Conservation (phyloP, 805 yeast genomes). For the Wickerhamomyces silvicola region DNA sequence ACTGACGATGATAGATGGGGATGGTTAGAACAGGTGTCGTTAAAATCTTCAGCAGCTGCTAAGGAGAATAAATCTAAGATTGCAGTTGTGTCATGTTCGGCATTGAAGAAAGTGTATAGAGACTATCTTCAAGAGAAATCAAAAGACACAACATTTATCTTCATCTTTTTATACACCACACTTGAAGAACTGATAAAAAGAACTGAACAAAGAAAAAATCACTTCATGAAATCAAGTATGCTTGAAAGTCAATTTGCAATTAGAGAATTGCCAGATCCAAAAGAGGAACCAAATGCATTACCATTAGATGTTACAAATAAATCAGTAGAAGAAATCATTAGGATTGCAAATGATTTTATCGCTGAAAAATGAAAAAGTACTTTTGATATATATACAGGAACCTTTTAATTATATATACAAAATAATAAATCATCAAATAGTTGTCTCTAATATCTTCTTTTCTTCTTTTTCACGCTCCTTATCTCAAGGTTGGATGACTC, state of each 20-base stretch:
- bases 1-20: constrained; percentile 90
- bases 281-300: constrained; percentile 25
- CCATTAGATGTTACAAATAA: constrained; percentile 26
- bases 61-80: constrained; percentile 22
- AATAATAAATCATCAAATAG: neutral
- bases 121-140: constrained; percentile 40
- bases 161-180: constrained; percentile 63
- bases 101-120: constrained; percentile 71
- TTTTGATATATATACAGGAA: neutral
- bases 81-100: constrained; percentile 73
- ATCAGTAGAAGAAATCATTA: constrained; percentile 10
- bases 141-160: constrained; percentile 38
- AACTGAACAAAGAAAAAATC: constrained; percentile 59
- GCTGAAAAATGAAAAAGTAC: neutral
- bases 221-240: constrained; percentile 87
- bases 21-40: constrained; percentile 62
- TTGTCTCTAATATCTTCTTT: neutral
- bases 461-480: constrained; percentile 1
- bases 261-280: constrained; percentile 60
- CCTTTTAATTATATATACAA: constrained; percentile 1
- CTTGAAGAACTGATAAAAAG: constrained; percentile 55
- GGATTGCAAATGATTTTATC: constrained; percentile 7
- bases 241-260: constrained; percentile 69
- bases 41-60: constrained; percentile 34
- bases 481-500: constrained; percentile 6